Conservation (phyloP, 140 eudicot species). For the Flaveria floridana region DNA sequence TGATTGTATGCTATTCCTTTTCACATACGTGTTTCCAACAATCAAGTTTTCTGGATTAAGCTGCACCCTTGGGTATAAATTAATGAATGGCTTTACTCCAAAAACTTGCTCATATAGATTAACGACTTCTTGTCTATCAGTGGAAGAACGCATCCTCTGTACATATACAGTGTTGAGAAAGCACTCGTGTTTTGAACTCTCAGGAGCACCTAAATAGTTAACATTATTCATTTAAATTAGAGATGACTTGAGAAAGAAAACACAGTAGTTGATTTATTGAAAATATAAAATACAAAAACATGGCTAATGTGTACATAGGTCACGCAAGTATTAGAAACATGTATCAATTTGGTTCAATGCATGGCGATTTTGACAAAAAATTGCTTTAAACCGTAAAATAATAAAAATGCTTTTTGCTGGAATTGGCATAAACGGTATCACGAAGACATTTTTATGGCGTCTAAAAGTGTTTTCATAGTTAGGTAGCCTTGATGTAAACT, state of each 20-base stretch:
- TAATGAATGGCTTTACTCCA: constrained; percentile 50
- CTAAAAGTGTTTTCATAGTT: neutral
- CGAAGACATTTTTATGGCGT: neutral
- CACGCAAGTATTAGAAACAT: neutral
- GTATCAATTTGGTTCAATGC: neutral
- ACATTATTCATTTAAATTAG: constrained; percentile 7
- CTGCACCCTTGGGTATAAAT: constrained; percentile 65
- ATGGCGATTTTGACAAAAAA: neutral
- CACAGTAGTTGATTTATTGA: neutral
- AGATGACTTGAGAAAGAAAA: neutral
- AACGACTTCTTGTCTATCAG: constrained; percentile 66
- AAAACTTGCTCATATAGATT: constrained; percentile 64
- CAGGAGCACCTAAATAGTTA: constrained; percentile 52
- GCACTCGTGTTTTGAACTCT: constrained; percentile 52
- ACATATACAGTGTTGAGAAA: constrained; percentile 78
- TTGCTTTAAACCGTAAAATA: neutral
- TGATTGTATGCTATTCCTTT: constrained; percentile 51
- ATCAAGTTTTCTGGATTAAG: constrained; percentile 50
- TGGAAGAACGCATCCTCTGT: constrained; percentile 90
- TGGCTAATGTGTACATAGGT: neutral
- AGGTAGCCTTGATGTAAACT: neutral
- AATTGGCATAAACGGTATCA: constrained; percentile 8
- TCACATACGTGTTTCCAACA: constrained; percentile 53
- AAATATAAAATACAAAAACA: constrained; percentile 19
- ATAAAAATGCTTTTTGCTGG: neutral